Percentiles rank a stretch among this genome's conserved stretches.
Conservation (phyloP, 1,284 basidiomycete genomes). For the Heimioporus punctisporus region DNA sequence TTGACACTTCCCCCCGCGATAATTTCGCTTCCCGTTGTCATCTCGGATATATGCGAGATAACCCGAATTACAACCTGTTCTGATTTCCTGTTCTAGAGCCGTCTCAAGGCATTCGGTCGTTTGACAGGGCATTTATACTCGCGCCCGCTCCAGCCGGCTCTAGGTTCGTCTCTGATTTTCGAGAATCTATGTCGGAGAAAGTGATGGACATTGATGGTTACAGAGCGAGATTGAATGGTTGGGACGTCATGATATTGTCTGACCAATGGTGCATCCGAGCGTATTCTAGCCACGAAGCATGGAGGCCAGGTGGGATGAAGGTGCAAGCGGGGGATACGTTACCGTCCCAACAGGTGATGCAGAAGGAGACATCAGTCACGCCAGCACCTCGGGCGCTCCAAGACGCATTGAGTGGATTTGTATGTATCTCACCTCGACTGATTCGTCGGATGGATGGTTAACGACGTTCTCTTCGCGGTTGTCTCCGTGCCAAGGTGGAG, state of each 20-base stretch:
- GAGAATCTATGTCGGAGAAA: neutral
- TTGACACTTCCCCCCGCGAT: constrained; percentile 10
- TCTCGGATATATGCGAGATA: constrained; percentile 13
- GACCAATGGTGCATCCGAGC: constrained; percentile 86
- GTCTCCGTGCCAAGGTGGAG: constrained; percentile 51
- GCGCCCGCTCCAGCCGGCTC: constrained; percentile 83
- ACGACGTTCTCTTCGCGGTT: constrained; percentile 6
- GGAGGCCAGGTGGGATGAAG: constrained; percentile 70
- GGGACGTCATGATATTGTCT: constrained; percentile 90
- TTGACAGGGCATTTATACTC: constrained; percentile 92
- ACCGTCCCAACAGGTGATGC: constrained; percentile 19
- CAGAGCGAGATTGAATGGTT: constrained; percentile 82
- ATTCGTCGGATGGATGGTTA: constrained; percentile 4
- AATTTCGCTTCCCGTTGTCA: constrained; percentile 3
- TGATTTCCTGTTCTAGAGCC: constrained; percentile 42
- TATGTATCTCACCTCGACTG: constrained; percentile 40
- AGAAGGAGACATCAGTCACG: constrained; percentile 23
- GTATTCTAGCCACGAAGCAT: constrained; percentile 84
- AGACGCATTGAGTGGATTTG: constrained; percentile 53
- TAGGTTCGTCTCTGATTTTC: constrained; percentile 52
- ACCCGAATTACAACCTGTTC: neutral
- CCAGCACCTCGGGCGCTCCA: constrained; percentile 41
- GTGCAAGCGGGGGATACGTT: constrained; percentile 52
- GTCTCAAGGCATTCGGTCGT: constrained; percentile 80
- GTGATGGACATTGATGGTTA: too few relatives aligned